Evolutionary conservation across 495 filamentous ascomycete genomes (phyloP).

Genomic region (Lophiostoma macrostomum): DNA sequence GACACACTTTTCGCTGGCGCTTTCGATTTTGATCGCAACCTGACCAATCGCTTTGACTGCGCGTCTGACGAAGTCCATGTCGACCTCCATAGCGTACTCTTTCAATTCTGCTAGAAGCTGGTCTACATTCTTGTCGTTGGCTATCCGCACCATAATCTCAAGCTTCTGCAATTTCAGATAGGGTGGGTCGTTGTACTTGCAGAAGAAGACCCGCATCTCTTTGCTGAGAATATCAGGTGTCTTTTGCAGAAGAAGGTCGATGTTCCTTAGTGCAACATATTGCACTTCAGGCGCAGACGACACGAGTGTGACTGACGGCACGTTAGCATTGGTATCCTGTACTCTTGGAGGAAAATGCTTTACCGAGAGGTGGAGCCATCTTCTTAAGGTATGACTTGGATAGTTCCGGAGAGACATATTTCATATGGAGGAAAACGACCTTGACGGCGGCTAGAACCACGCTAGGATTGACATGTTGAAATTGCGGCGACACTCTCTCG

Average conservation of each 20-base stretch:
- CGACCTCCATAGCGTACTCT: conserved; percentile 95
- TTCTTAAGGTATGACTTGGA: conserved; percentile 85
- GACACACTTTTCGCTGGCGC: conserved; percentile 88
- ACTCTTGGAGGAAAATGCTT: conserved; percentile 20
- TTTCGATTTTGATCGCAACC: conserved; percentile 96
- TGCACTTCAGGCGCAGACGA: conserved; percentile 96
- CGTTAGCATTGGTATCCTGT: conserved; percentile 19
- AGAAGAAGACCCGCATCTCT: conserved; percentile 97
- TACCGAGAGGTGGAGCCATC: conserved; percentile 95
- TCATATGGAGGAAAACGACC: conserved; percentile 97
- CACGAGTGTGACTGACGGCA: conserved; percentile 77
- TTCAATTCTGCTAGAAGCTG: conserved; percentile 91
- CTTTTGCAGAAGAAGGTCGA: conserved; percentile 91
- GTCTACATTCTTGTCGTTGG: conserved; percentile 94
- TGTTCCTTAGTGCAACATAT: conserved; percentile 94
- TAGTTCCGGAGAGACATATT: conserved; percentile 70
- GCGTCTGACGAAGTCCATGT: conserved; percentile 96
- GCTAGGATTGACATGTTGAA: conserved; percentile 97
- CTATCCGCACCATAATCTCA: conserved; percentile 99
- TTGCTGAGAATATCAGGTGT: conserved; percentile 95
- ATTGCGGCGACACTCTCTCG: conserved; percentile 91
- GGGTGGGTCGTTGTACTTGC: conserved; percentile 98
- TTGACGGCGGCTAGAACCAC: conserved; percentile 97
- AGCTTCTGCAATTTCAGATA: conserved; percentile 98
- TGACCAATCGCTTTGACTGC: conserved; percentile 95